Evolutionary conservation across 345 rosid genomes (phyloP).

Genomic region (Reutealis trisperma): DNA sequence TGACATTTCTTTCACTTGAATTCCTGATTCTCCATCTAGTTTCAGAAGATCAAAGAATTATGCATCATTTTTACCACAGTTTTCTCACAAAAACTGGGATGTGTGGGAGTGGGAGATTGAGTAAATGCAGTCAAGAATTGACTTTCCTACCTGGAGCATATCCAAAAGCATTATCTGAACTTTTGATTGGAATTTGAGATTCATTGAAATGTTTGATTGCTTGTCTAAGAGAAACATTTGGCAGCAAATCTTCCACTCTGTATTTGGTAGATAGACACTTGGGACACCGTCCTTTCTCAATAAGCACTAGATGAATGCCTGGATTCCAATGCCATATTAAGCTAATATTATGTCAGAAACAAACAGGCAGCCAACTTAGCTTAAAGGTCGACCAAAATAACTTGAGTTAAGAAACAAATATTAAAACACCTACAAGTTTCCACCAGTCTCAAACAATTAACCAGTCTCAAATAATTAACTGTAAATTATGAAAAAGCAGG

Average conservation of each 20-base stretch:
- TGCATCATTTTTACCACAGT: neutral
- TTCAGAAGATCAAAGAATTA: constrained; percentile 10
- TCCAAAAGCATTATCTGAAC: constrained; percentile 29
- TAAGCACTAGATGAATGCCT: constrained; percentile 44
- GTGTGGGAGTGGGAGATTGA: neutral
- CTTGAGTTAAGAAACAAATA: too few species aligned
- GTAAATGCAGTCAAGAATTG: neutral
- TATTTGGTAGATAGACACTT: constrained; percentile 43
- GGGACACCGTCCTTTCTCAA: constrained; percentile 50
- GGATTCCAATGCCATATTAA: constrained; percentile 9
- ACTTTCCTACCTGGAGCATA: constrained; percentile 44
- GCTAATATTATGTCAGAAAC: constrained; percentile 3
- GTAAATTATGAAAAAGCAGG: neutral
- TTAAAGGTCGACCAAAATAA: neutral
- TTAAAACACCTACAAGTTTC: neutral
- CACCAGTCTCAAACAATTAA: neutral
- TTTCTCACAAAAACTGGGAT: neutral
- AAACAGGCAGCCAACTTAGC: constrained; percentile 5
- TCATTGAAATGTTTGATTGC: constrained; percentile 44
- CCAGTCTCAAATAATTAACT: neutral
- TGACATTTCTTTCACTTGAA: constrained; percentile 44
- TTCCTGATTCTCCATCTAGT: constrained; percentile 59
- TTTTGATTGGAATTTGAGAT: constrained; percentile 30
- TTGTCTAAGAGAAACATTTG: constrained; percentile 53
- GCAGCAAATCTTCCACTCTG: constrained; percentile 46